Evolutionary conservation across 1,284 basidiomycete species (phyloP).

Genomic region (Cutaneotrichosporon arboriforme): DNA sequence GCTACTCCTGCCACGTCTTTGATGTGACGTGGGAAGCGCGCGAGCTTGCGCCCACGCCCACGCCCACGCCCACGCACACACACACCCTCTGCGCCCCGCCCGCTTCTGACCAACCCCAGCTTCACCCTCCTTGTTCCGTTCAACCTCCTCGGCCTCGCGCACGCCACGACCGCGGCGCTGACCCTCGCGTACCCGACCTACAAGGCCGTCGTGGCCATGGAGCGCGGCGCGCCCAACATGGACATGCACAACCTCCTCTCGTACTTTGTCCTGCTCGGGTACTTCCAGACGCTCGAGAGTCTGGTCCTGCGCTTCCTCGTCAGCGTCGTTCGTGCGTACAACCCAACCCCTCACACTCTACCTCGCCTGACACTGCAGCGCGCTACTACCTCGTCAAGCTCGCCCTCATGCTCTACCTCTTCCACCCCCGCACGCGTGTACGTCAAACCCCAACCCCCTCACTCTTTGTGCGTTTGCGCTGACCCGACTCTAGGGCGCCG

Average conservation of each 20-base stretch:
- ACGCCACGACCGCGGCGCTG: conserved; percentile 32
- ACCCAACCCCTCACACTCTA: not conserved
- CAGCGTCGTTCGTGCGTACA: conserved; percentile 8
- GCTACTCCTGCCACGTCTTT: too few relatives aligned
- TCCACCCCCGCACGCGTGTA: conserved; percentile 36
- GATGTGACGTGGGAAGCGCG: not conserved
- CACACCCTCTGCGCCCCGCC: not conserved
- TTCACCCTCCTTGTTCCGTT: conserved; percentile 39
- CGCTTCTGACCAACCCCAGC: conserved; percentile 11
- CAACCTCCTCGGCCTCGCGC: conserved; percentile 38
- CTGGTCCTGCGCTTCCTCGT: conserved; percentile 12
- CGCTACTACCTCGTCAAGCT: conserved; percentile 43
- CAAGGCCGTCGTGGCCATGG: conserved; percentile 29
- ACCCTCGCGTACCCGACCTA: conserved; percentile 29
- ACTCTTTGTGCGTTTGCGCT: too few relatives aligned
- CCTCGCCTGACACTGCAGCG: conserved; percentile 20
- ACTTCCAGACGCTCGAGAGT: conserved; percentile 38
- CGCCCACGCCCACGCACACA: not conserved
- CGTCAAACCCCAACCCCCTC: conserved; percentile 1
- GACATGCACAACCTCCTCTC: conserved; percentile 30
- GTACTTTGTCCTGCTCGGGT: conserved; percentile 41
- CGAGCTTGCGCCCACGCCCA: not conserved
- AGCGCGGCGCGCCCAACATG: conserved; percentile 17
- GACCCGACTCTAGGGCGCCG: conserved; percentile 25
- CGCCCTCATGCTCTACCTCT: conserved; percentile 35